Evolutionary conservation across 176 grass and related monocot genomes (phyloP).

Genomic region (Guadua angustifolia): DNA sequence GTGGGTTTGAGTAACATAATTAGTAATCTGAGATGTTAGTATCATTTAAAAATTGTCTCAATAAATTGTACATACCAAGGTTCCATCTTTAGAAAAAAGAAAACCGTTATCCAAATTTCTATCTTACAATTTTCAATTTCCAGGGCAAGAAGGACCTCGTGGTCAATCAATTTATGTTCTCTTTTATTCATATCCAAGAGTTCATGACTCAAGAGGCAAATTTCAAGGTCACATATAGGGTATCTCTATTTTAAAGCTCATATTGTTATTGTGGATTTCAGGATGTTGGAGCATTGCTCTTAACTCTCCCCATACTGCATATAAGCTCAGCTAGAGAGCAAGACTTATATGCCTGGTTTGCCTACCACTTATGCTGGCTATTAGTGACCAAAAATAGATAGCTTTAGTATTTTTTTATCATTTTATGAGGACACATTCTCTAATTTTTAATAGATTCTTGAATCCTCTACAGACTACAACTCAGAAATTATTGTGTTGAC

Average conservation of each 20-base stretch:
- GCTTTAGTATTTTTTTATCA: neutral
- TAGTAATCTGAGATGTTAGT: neutral
- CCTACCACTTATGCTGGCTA: neutral
- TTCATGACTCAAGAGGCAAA: neutral
- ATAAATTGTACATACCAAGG: neutral
- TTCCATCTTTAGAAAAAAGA: neutral
- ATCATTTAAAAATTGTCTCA: neutral
- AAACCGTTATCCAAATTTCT: neutral
- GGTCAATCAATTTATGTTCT: neutral
- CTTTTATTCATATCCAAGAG: neutral
- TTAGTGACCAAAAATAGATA: slow-evolving; percentile 16
- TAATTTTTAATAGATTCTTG: neutral
- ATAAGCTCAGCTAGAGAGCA: neutral
- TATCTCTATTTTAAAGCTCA: neutral
- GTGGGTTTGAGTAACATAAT: neutral
- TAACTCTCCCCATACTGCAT: neutral
- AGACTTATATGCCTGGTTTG: neutral
- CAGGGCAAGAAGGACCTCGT: neutral
- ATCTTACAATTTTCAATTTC: neutral
- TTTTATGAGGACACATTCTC: neutral
- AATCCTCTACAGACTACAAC: slow-evolving; percentile 19
- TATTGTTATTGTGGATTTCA: slow-evolving; percentile 1
- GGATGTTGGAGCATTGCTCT: neutral
- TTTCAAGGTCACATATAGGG: neutral
- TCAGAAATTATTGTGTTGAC: neutral